Base-by-base conservation (phyloP, 306 rosid genomes). In the Quercus agrifolia region DNA sequence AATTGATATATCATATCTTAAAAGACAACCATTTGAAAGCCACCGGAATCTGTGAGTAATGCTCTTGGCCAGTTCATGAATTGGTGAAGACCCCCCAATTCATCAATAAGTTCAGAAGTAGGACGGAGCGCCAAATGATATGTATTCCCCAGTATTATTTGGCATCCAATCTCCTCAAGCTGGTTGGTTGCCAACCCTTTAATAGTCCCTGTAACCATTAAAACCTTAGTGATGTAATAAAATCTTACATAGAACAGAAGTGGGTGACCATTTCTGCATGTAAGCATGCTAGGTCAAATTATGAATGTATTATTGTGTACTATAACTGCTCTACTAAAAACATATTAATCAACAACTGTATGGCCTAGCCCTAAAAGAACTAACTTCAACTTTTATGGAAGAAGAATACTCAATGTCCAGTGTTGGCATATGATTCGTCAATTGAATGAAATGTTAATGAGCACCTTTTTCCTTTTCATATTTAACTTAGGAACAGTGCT, bases 21-120 rank as follows among this genome's bases (percentile, higher is more conserved):
- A 79, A 69, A 74, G 63, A 80, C 71, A 72, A 94, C 99, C 97
- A 95, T 95, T 84, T 95, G 97, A 90, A 95, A 95, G 82, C 98
- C 99, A 82, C 97, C 98, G 4, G 97, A 93, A 83, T 95, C 98
- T 4, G 99, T 95, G 69, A 95, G 99, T 86, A 93, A 28, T 28
- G 98, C 97, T 68, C 99, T 88, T 23, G 90, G 92, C 99, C 98
- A 95, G 85, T 95, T 95, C 99, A 95, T 95, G 82, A 90, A 95
- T 15, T 83, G 87, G 83, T 93, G 99, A 67, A 92, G 99, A 75
- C 99, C 98, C 15, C 98, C 96, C 74, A 88, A 76, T 82, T 92
- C 94, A 64, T 92, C 88, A 82, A 95, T 90, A 86, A 95, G 98
- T 86, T 95, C 93, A 2, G 99, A 93, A 73, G 94, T 91, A 52